Conservation (phyloP, 495 filamentous ascomycete species). For the Tetracladium setigerum region DNA sequence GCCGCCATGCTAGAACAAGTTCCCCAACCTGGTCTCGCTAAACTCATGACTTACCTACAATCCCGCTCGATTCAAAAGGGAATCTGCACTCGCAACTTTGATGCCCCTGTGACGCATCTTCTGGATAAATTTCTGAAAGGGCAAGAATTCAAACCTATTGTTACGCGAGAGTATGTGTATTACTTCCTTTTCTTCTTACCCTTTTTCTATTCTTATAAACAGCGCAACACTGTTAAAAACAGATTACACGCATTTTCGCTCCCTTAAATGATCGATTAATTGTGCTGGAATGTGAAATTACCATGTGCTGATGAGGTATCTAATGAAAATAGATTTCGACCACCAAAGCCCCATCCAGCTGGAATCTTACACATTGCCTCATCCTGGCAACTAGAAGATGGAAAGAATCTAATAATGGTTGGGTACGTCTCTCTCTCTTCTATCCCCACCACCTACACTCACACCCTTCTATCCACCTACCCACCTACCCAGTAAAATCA, state of each 20-base stretch:
- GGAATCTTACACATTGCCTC: constrained; percentile 79
- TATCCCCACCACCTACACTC: background rate
- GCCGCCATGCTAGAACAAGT: constrained; percentile 69
- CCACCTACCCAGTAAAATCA: background rate
- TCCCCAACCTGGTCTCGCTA: constrained; percentile 67
- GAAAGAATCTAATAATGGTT: constrained; percentile 30
- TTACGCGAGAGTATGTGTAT: constrained; percentile 56
- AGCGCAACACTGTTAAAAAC: no score
- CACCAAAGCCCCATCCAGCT: constrained; percentile 82
- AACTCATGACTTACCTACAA: constrained; percentile 76
- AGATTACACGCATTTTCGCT: no score
- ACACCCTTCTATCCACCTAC: background rate
- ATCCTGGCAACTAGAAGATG: constrained; percentile 46
- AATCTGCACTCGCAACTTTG: constrained; percentile 93
- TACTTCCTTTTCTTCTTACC: no score
- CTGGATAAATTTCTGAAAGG: constrained; percentile 62
- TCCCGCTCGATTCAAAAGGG: constrained; percentile 57
- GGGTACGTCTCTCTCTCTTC: constrained; percentile 7
- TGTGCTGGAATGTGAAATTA: no score
- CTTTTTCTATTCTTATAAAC: no score
- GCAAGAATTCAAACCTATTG: constrained; percentile 67
- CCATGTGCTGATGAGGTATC: no score
- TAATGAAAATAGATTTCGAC: constrained; percentile 40
- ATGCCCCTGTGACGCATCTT: constrained; percentile 58
- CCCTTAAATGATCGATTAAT: no score